Evolutionary conservation across 2,329 filamentous ascomycete species (phyloP), one percentile per base, ranked within the genome.

Genomic region (Helminthosporium solani): DNA sequence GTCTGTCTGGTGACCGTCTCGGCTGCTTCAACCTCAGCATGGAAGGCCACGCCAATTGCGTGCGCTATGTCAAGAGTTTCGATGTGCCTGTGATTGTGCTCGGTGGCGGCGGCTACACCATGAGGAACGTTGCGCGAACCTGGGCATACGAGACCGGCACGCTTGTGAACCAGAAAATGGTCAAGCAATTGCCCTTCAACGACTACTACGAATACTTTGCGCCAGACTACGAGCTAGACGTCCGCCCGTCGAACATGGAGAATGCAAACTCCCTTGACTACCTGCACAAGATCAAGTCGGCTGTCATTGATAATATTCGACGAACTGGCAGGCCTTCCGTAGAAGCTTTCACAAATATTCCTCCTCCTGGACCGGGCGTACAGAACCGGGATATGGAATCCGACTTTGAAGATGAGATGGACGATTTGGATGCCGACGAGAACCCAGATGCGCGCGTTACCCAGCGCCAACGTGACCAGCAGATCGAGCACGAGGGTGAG

Each of bases 181-280:
- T 83, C 9, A 80, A 86, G 4, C 85, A 88, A n/a, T 78, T 97
- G 33, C 92, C 92, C 0, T 97, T 90, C 71, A 97, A 96, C 54
- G 92, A 97, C 75, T 97, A 97, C 71, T 97, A 97, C 64, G 84
- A 86, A 76, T 87, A 87, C 63, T 87, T 86, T 61, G 82, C 79
- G 5, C 84, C 84, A 2, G 84, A 87, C 61, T 87, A 85, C 63
- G 82, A 87, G 66, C 75, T 87, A 33, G 82, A 86, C 58, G 84
- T 87, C 15, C 79, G 82, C 20, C 82, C 84, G 0, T 86, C 82
- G 2, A 87, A 87, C 58, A 87, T 87, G 84, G 84, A 87, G 59
- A 87, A 87, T 56, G 81, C 83, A 20, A 87, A 87, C 58, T 84
- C 81, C 3, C 77, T 74, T 51, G 84, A 87, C 60, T 87, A 87